Base-by-base conservation (phyloP, 352 stramenopile species). In the Blastocystis sp. region DNA sequence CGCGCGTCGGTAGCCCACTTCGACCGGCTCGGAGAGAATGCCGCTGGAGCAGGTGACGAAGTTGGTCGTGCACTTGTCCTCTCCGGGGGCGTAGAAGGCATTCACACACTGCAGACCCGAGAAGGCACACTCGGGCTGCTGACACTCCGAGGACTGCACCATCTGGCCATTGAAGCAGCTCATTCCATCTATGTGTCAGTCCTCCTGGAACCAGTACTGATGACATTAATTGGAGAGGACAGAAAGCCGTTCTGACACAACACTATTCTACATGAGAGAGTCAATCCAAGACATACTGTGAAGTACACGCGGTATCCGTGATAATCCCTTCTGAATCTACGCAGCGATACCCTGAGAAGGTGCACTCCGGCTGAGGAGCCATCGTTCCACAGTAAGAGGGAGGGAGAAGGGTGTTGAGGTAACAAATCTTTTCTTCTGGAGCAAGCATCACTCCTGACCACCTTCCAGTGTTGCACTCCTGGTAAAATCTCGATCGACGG, bases 111-210 rank as follows among this genome's bases (percentile, higher is more conserved):
- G 65, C 13, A 89, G 5, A 20, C 78, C 78, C 0, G 13, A 62
- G 65, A 89, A 89, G 39, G 70, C 54, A 34, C 78, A 89, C 24
- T 89, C 55, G 16, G 78, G 78, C 30, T 82, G 73, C 20, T 69
- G 30, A 34, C 73, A 82, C 39, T 82, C 41, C n/a, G 0, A 65
- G 37, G 73, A 66, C 16, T 13, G 9, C 0, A 82, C 50, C 73
- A 82, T 82, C 53, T 82, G 50, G 2, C 73, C 73, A 82, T 82
- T 82, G 26, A 66, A 82, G 30, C 73, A 82, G 26, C 47, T 82
- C 20, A 82, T 65, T 82, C 73, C 73, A 66, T n/a, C 73, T 82
- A 82, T 2, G 5, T 24, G 11, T 66, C 13, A 82, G 8, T 37
- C 0, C 20, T 16, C 4, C n/a, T 2, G 54, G 9, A 56, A 53